A percentile compares a stretch with the other conserved stretches of the same genome.
Evolutionary conservation across 805 yeast genomes (phyloP).

Genomic region (Candida incommunis): DNA sequence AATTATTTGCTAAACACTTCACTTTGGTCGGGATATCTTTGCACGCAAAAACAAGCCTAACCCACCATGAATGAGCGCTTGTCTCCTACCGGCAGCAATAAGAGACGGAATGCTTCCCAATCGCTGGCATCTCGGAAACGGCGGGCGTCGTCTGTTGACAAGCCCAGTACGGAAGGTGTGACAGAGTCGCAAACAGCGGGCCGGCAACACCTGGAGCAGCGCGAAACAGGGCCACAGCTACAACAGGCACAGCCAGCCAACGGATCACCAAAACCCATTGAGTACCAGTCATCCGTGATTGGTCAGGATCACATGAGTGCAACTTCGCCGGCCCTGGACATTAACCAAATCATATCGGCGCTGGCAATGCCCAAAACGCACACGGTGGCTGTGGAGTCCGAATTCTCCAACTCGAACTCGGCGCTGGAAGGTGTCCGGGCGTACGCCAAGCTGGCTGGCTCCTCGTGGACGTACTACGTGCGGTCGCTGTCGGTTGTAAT

Average conservation of each 20-base stretch:
- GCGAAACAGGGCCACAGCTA: too few species aligned
- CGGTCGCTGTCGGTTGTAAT: constrained; percentile 60
- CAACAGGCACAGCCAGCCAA: too few species aligned
- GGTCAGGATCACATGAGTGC: too few species aligned
- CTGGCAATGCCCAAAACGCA: constrained; percentile 55
- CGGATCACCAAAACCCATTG: too few species aligned
- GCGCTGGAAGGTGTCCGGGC: constrained; percentile 76
- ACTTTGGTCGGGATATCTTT: too few species aligned
- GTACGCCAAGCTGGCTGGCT: constrained; percentile 89
- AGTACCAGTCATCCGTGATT: too few species aligned
- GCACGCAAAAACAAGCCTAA: too few species aligned
- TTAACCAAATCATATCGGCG: constrained; percentile 41
- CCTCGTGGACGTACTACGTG: constrained; percentile 88
- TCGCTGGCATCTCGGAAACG: constrained; percentile 1
- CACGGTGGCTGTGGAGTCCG: constrained; percentile 57
- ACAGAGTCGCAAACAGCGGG: too few species aligned
- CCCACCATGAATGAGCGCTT: background rate
- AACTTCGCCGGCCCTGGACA: too few species aligned
- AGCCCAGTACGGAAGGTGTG: background rate
- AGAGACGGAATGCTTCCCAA: background rate
- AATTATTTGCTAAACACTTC: too few species aligned
- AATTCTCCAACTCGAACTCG: constrained; percentile 61
- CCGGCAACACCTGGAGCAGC: too few species aligned
- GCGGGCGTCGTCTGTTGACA: background rate
- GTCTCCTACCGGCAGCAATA: background rate